Conservation (phyloP, 306 rosid species). For the Prosopis cineraria region DNA sequence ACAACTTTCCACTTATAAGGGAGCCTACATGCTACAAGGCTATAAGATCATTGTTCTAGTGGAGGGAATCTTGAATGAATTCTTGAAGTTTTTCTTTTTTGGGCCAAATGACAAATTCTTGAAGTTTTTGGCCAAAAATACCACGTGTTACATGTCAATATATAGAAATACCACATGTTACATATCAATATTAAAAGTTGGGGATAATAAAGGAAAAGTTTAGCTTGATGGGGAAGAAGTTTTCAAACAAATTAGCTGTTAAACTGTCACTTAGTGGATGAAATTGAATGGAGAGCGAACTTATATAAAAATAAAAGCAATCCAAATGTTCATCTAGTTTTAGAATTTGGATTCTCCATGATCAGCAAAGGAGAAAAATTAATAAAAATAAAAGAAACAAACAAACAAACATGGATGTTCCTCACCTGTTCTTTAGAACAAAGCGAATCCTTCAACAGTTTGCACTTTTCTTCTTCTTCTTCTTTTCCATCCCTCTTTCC, state of each 20-base stretch:
- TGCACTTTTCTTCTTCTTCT: constrained; percentile 20
- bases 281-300: constrained; percentile 12
- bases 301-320: constrained; percentile 1
- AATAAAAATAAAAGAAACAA: constrained; percentile 19
- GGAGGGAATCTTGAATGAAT: no score
- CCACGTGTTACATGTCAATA: no score
- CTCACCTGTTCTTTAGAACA: constrained; percentile 17
- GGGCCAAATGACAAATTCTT: no score
- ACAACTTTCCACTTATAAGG: no score
- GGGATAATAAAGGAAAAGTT: neutral
- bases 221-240: neutral
- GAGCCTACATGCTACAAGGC: no score
- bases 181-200: no score
- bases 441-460: constrained; percentile 35
- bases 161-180: no score
- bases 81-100: no score
- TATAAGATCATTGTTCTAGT: no score
- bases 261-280: neutral
- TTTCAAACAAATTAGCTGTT: neutral
- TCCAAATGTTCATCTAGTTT: constrained; percentile 32
- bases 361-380: constrained; percentile 30
- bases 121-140: no score
- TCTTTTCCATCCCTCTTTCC: constrained; percentile 27
- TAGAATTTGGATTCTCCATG: constrained; percentile 19
- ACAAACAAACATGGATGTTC: neutral